Evolutionary conservation across 2,329 filamentous ascomycete genomes (phyloP).

Genomic region (Neobulgaria alba): DNA sequence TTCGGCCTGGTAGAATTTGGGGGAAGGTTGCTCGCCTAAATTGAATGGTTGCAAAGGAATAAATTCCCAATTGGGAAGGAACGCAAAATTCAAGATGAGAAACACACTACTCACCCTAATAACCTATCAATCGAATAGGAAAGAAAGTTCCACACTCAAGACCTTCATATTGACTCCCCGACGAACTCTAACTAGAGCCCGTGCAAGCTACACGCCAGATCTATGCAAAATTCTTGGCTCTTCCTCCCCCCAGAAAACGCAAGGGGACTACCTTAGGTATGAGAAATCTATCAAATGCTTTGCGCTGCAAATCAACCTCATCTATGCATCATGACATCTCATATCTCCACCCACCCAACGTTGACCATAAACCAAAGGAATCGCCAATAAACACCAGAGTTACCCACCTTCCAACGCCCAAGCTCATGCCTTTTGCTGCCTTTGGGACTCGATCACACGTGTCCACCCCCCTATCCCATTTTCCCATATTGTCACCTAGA

Average conservation of each 20-base stretch:
- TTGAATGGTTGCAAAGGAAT: no score
- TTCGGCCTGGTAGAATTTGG: no score
- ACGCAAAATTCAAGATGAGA: no score
- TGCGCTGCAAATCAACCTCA: conserved; percentile 1
- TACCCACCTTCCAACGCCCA: conserved; percentile 9
- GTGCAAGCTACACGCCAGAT: neutral
- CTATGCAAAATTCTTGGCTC: neutral
- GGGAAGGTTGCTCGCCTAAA: no score
- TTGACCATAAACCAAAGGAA: conserved; percentile 8
- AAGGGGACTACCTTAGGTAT: neutral
- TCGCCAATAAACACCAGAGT: conserved; percentile 6
- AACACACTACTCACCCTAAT: no score
- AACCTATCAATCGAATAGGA: no score
- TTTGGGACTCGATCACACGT: neutral
- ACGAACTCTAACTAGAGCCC: neutral
- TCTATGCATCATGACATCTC: conserved; percentile 6
- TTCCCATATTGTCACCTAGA: conserved; percentile 6
- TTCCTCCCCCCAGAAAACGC: neutral
- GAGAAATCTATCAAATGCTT: neutral
- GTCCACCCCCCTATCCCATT: neutral
- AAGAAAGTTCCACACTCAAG: no score
- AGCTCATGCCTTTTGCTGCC: conserved; percentile 8
- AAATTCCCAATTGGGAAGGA: no score
- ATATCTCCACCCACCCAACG: neutral
- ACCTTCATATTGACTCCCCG: no score